Conservation (phyloP, 805 yeast genomes). For the Barnettozyma salicaria region DNA sequence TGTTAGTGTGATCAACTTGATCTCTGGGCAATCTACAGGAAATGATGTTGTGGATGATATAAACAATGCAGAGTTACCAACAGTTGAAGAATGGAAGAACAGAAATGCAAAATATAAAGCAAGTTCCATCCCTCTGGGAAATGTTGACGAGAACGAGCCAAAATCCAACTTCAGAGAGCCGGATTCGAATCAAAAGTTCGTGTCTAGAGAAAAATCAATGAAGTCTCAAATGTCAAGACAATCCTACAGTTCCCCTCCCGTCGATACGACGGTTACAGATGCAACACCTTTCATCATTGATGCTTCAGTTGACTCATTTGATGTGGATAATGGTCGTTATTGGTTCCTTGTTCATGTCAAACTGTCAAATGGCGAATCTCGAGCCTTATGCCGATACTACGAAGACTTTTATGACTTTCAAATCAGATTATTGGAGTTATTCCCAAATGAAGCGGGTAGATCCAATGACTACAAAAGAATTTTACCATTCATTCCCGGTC, state of each 20-base stretch:
- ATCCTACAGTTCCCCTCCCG: neutral
- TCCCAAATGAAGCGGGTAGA: slow-evolving; percentile 91
- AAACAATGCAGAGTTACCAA: slow-evolving; percentile 66
- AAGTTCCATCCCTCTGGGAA: slow-evolving; percentile 69
- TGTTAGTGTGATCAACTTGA: slow-evolving; percentile 77
- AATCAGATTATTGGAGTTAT: slow-evolving; percentile 70
- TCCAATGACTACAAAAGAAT: slow-evolving; percentile 64
- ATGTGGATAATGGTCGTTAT: slow-evolving; percentile 78
- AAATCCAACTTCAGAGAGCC: slow-evolving; percentile 5
- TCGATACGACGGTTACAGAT: slow-evolving; percentile 9
- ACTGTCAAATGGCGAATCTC: slow-evolving; percentile 57
- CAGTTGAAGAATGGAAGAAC: slow-evolving; percentile 93
- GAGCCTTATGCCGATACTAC: slow-evolving; percentile 80
- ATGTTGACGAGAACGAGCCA: slow-evolving; percentile 34
- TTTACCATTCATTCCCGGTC: slow-evolving; percentile 94
- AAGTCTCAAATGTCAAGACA: neutral
- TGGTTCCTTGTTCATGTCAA: slow-evolving; percentile 76
- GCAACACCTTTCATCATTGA: slow-evolving; percentile 23
- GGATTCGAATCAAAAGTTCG: slow-evolving; percentile 5
- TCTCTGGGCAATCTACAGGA: slow-evolving; percentile 52
- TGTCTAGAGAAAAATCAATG: slow-evolving; percentile 2
- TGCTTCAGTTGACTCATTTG: slow-evolving; percentile 75
- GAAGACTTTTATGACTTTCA: slow-evolving; percentile 96
- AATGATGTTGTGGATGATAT: slow-evolving; percentile 55
- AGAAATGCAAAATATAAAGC: slow-evolving; percentile 91